A percentile compares a stretch with the other conserved stretches of the same genome.
Conservation (phyloP, 257 asterid species). For the Thymus quinquecostatus region DNA sequence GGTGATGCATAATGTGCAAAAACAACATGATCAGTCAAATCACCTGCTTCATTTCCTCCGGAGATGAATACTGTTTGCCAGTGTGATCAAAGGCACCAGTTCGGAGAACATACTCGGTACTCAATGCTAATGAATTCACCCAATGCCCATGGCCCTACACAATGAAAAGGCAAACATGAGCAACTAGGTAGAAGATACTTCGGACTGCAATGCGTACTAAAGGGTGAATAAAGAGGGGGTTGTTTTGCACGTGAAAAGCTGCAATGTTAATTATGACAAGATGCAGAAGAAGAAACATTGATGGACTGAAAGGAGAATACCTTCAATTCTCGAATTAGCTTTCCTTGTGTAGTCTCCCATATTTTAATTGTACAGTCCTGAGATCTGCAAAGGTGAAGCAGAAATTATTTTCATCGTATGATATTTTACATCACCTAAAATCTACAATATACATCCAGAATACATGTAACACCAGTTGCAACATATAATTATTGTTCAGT, state of each 20-base stretch:
- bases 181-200: slow-evolving; percentile 16
- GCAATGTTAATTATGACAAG: background rate
- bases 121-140: slow-evolving; percentile 94
- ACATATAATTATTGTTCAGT: slow-evolving; percentile 1
- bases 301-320: slow-evolving; percentile 38
- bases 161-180: slow-evolving; percentile 25
- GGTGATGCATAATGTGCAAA: slow-evolving; percentile 11
- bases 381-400: slow-evolving; percentile 60
- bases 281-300: background rate
- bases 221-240: background rate
- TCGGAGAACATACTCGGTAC: slow-evolving; percentile 93
- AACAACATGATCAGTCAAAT: slow-evolving; percentile 24
- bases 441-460: slow-evolving; percentile 13
- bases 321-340: slow-evolving; percentile 89
- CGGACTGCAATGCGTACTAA: slow-evolving; percentile 4
- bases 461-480: slow-evolving; percentile 7
- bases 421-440: slow-evolving; percentile 7
- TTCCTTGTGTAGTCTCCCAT: slow-evolving; percentile 92
- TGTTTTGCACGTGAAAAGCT: slow-evolving; percentile 1
- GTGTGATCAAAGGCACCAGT: slow-evolving; percentile 96
- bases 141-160: slow-evolving; percentile 97
- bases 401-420: slow-evolving; percentile 3
- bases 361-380: slow-evolving; percentile 94
- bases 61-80: slow-evolving; percentile 64
- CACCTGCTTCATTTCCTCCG: slow-evolving; percentile 93